phyloP scores from a whole-genome alignment of 371 early-diverging fungal species.

The Nematocida ironsii region DNA sequence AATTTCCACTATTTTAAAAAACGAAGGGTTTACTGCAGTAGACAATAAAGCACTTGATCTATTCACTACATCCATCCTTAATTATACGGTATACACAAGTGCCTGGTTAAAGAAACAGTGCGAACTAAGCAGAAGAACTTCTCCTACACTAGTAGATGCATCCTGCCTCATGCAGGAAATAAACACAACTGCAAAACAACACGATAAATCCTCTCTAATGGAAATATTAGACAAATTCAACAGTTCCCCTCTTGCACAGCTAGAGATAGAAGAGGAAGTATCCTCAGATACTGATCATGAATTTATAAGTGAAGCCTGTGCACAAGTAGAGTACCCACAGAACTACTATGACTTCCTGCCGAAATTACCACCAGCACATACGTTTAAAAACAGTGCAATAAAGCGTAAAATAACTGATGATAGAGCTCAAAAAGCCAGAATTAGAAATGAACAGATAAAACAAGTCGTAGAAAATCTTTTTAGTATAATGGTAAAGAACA shows the following conservation, averaged over 20 bases:
- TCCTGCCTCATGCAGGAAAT: slow-evolving; percentile 10
- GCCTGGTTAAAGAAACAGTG: slow-evolving; percentile 30
- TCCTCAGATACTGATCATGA: neutral
- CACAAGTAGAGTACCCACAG: slow-evolving; percentile 63
- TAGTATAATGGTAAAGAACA: slow-evolving; percentile 52
- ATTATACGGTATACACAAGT: slow-evolving; percentile 29
- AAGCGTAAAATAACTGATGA: slow-evolving; percentile 57
- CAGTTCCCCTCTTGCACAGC: neutral
- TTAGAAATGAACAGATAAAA: slow-evolving; percentile 67
- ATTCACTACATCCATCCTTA: slow-evolving; percentile 15
- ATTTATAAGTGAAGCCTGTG: slow-evolving; percentile 59
- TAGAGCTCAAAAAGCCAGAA: slow-evolving; percentile 62
- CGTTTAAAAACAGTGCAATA: slow-evolving; percentile 64
- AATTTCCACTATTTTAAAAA: slow-evolving; percentile 25
- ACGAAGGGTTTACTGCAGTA: slow-evolving; percentile 22
- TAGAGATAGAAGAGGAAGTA: neutral
- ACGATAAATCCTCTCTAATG: neutral
- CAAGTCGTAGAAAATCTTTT: slow-evolving; percentile 66
- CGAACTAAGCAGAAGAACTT: slow-evolving; percentile 34
- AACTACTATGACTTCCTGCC: slow-evolving; percentile 70
- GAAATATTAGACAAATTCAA: neutral
- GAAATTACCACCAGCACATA: slow-evolving; percentile 68
- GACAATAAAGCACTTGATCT: slow-evolving; percentile 36
- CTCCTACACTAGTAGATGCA: slow-evolving; percentile 33
- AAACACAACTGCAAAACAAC: neutral